Conservation (phyloP, 768 basidiomycete species). For the Xerocomellus amylosporus region DNA sequence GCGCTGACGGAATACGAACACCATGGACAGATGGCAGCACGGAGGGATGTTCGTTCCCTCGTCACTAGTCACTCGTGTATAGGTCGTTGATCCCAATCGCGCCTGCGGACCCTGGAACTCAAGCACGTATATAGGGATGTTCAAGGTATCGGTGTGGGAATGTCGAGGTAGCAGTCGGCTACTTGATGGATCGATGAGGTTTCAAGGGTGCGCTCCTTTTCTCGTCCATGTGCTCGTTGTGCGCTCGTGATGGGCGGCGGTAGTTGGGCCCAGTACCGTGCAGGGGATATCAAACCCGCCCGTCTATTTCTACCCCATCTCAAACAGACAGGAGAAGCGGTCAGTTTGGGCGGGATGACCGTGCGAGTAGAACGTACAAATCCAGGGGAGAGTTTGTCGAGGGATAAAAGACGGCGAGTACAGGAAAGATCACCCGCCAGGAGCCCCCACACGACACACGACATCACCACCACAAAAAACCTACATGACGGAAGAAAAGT, state of each 20-base stretch:
- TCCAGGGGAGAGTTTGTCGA: neutral
- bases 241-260: neutral
- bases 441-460: neutral
- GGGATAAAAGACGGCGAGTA: neutral
- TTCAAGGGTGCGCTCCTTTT: neutral
- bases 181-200: neutral
- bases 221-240: neutral
- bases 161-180: neutral
- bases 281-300: too few species aligned
- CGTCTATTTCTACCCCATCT: too few species aligned
- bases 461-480: neutral
- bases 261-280: too few species aligned
- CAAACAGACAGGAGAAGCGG: too few species aligned
- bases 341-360: neutral
- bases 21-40: too few species aligned
- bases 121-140: neutral
- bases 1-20: too few species aligned
- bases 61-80: too few species aligned
- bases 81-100: too few species aligned
- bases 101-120: too few species aligned
- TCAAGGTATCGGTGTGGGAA: neutral
- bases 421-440: neutral
- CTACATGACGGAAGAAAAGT: slow-evolving; percentile 1
- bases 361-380: neutral
- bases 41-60: too few species aligned